Base-by-base conservation (phyloP, 805 yeast genomes). In the Phaffomyces antillensis region DNA sequence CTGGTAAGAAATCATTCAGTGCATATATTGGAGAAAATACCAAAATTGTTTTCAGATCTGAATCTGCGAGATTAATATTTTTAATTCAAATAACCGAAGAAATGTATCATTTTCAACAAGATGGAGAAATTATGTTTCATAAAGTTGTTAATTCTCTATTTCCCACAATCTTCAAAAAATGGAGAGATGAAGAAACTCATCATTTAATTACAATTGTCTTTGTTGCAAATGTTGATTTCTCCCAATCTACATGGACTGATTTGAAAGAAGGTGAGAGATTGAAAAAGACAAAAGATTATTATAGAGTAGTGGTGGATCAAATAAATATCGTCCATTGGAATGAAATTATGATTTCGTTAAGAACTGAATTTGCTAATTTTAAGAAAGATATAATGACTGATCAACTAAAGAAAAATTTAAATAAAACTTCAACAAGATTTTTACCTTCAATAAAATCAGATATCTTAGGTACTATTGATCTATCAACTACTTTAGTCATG, bases 61-160 rank as follows among this genome's bases (percentile, higher is more conserved):
- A 91, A 56, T 83, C 96, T 36, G 95, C 97, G 2, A 77, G 85
- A 45, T 67, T 91, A 45, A 76, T 87, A 15, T 85, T 90, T 41
- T 70, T 93, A 50, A 80, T 93, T 41, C 99, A 93, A 60, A 79
- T 90, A 49, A 86, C 97, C 1, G 76, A 84, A 35, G 99, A 93
- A 58, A 93, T 93, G 97, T 93, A 97, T 95, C 88, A 89, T 61
- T 93, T 93, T 63, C 98, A 93, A 63, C 96, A 90, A 58, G 85
- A 85, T 52, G 99, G 99, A 2, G 97, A 91, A 58, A 85, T 90
- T 43, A 77, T 88, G 77, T 91, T 91, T 61, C 91, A 90, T 61
- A 87, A 89, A 63, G 77, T 93, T 54, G 88, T 93, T 39, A 90
- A 91, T 60, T 85, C 95, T n/a, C 70, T 91, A 41, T 81, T 93